phyloP scores from a whole-genome alignment of 495 filamentous ascomycete species.

The Ascobolus immersus region DNA sequence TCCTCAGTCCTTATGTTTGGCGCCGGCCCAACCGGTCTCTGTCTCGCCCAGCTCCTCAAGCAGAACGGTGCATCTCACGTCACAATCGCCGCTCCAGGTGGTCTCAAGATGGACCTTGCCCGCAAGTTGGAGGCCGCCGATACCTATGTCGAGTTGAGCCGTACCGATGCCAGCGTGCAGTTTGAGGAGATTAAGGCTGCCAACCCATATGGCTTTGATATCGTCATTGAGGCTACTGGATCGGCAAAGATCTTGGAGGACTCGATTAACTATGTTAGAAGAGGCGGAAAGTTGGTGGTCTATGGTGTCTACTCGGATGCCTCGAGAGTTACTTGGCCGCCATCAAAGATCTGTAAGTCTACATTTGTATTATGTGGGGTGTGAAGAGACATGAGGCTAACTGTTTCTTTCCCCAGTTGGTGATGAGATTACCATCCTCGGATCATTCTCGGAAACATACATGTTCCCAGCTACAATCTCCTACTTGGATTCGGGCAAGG shows the following conservation, averaged over 20 bases:
- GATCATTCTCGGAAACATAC: constrained; percentile 43
- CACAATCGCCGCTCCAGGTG: constrained; percentile 37
- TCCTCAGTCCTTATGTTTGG: constrained; percentile 42
- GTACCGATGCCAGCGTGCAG: constrained; percentile 27
- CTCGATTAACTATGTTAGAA: constrained; percentile 39
- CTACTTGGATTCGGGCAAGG: constrained; percentile 40
- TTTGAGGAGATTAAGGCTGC: constrained; percentile 35
- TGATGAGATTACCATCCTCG: constrained; percentile 43
- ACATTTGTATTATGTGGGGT: background rate
- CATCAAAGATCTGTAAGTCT: constrained; percentile 31
- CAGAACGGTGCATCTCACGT: constrained; percentile 39
- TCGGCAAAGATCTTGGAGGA: constrained; percentile 41
- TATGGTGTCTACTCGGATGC: constrained; percentile 40
- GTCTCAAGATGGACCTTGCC: constrained; percentile 44
- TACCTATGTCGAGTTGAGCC: constrained; percentile 34
- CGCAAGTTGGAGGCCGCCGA: constrained; percentile 41
- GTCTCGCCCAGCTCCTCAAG: constrained; percentile 34
- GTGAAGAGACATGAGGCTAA: constrained; percentile 1
- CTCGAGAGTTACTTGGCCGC: constrained; percentile 36
- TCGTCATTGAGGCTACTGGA: constrained; percentile 39
- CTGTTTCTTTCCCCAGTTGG: constrained; percentile 13
- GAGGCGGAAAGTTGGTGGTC: constrained; percentile 42
- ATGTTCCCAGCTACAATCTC: constrained; percentile 49
- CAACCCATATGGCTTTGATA: constrained; percentile 48
- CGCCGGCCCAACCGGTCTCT: constrained; percentile 37